Percentiles rank a stretch among this genome's conserved stretches.
Evolutionary conservation across 805 yeast genomes (phyloP).

Genomic region (Sugiyamaella americana): DNA sequence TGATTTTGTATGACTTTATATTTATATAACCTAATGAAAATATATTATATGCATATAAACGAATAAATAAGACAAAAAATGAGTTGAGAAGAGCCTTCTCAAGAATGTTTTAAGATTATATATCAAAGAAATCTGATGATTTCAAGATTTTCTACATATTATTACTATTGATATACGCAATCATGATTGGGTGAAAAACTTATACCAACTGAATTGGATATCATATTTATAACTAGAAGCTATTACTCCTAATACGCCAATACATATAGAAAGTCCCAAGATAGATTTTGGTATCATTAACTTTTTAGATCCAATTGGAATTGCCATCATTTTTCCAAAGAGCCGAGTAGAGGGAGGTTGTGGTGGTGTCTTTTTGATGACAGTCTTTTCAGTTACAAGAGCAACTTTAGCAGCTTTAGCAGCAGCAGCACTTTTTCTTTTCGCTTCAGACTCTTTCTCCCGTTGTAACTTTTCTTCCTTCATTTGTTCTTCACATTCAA

Average conservation of each 20-base stretch:
- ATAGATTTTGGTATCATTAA: slow-evolving; percentile 3
- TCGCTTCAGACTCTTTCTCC: not conserved
- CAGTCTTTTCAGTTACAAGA: not conserved
- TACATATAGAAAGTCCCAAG: slow-evolving; percentile 12
- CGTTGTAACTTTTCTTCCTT: not conserved
- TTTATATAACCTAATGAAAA: not conserved
- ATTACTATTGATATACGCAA: too few relatives aligned
- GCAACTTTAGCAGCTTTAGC: not conserved
- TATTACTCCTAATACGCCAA: slow-evolving; percentile 17
- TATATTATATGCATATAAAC: not conserved
- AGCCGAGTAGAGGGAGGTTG: not conserved
- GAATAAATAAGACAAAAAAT: not conserved
- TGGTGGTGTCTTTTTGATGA: not conserved
- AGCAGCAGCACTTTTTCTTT: not conserved
- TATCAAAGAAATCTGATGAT: too few relatives aligned
- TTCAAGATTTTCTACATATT: too few relatives aligned
- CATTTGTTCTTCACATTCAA: not conserved
- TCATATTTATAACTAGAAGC: slow-evolving; percentile 9
- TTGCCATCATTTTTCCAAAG: not conserved
- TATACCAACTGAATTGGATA: slow-evolving; percentile 4
- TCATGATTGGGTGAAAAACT: slow-evolving; percentile 1
- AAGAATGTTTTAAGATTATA: too few relatives aligned
- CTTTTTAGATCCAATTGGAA: not conserved
- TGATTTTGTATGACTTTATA: not conserved
- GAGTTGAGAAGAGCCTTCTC: not conserved